Percentiles rank a stretch among this genome's conserved stretches.
These are phyloP conservation scores for Sporodiniella umbellata DNA, from an alignment of 371 early-diverging fungal genomes.

Conservation along the genomic window DNA sequence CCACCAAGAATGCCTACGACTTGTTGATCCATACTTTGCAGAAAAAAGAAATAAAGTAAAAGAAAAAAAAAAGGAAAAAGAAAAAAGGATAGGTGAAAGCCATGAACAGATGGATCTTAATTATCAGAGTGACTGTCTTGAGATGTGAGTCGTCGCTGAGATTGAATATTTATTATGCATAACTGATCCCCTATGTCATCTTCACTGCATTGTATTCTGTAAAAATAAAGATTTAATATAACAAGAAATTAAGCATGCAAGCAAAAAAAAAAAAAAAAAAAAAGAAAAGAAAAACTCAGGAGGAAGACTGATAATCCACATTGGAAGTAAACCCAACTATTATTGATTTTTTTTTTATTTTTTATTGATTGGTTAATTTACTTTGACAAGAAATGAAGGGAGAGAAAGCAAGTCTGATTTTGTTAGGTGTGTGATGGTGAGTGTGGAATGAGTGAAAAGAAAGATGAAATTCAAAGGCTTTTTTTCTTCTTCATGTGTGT, in stretches of 20 bases:
- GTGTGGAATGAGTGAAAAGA: too few relatives aligned
- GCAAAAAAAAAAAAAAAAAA: background rate
- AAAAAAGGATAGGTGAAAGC: too few relatives aligned
- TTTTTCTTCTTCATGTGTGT: background rate
- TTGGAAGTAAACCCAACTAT: too few relatives aligned
- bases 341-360: too few relatives aligned
- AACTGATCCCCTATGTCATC: background rate
- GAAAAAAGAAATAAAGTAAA: background rate
- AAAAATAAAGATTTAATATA: constrained; percentile 1
- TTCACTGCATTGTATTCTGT: background rate
- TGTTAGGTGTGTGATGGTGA: too few relatives aligned
- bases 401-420: too few relatives aligned
- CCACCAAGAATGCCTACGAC: constrained; percentile 70
- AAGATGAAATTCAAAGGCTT: too few relatives aligned
- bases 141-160: constrained; percentile 3
- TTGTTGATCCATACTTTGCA: constrained; percentile 50
- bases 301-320: background rate
- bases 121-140: background rate
- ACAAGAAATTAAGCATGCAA: background rate
- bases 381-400: too few relatives aligned
- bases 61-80: too few relatives aligned
- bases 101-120: too few relatives aligned
- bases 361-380: too few relatives aligned
- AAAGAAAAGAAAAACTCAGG: background rate
- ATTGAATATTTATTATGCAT: constrained; percentile 1